These are phyloP conservation scores for Cutaneotrichosporon sp. DNA, from an alignment of 1,284 basidiomycete genomes.

Conservation along the genomic window DNA sequence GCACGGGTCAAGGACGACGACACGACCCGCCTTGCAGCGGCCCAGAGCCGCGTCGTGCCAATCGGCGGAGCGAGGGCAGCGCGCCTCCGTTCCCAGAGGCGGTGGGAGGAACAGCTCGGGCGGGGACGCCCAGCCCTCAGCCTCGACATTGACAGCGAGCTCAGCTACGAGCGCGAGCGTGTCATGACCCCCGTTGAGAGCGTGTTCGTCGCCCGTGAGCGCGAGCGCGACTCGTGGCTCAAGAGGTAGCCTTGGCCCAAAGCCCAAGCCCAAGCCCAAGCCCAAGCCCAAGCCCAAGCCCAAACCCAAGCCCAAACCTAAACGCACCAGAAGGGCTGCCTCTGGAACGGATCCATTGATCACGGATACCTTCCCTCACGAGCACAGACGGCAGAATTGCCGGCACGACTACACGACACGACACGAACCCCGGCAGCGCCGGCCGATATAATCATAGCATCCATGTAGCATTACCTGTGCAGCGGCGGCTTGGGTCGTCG, in stretches of 20 bases:
- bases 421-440: neutral
- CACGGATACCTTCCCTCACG: neutral
- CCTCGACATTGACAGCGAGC: neutral
- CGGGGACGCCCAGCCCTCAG: neutral
- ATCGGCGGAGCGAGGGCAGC: neutral
- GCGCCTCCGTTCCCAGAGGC: neutral
- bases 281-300: too few relatives aligned
- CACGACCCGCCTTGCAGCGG: neutral
- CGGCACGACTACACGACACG: neutral
- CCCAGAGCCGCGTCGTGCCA: constrained; percentile 1
- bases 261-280: neutral
- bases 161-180: constrained; percentile 4
- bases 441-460: neutral
- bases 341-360: neutral
- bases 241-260: neutral
- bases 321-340: neutral
- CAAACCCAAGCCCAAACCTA: neutral
- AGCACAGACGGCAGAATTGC: neutral
- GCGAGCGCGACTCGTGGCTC: neutral
- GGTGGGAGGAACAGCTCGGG: neutral
- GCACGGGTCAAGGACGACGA: neutral
- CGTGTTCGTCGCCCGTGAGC: neutral
- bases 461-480: constrained; percentile 1
- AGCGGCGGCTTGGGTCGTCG: neutral
- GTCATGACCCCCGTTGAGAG: constrained; percentile 1